Evolutionary conservation across 2,329 filamentous ascomycete species (phyloP), one percentile per base, ranked within the genome.

Genomic region (Calonectria hongkongensis): DNA sequence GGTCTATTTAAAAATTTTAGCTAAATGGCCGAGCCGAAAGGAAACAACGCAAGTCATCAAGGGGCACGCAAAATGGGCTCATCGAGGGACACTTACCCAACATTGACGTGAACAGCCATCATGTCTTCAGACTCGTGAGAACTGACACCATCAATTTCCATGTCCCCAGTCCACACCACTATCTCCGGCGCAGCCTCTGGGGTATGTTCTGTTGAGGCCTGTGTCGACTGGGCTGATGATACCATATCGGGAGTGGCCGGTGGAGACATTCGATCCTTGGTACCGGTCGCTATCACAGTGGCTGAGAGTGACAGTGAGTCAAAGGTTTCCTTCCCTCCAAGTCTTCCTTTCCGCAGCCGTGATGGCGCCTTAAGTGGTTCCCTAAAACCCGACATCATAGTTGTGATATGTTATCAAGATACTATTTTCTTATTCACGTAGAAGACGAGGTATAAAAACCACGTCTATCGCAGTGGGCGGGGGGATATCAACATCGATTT

Each of bases 81-180:
- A 66, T 51, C 28, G 43, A 67, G 21, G 47, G 64, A 21, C 66
- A 81, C 82, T 81, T 77, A 84, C 82, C 78, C 79, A 56, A 71
- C 72, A 66, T 73, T 74, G 27, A 56, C 74, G 54, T 77, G 73
- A 62, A 77, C 70, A 45, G 74, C 74, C 39, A 77, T 76, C 30
- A 75, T 72, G 45, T 75, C 78, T 30, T 81, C 75, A 28, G 79
- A 76, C 54, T 79, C 81, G 25, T 64, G 68, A 21, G 54, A 65
- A 36, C 73, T 79, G 8, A 67, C 48, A 27, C 67, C 73, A 50
- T 79, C 77, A 25, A 81, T 43, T 27, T 83, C 82, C 82, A 86
- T 85, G 16, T 84, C 80, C 68, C 84, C 86, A 36, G 85, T 86
- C 82, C 85, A 86, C 21, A 87, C 87, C 5, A 87, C 78, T 30